phyloP scores from a whole-genome alignment of 306 rosid genomes.

The Phaseolus lunatus region DNA sequence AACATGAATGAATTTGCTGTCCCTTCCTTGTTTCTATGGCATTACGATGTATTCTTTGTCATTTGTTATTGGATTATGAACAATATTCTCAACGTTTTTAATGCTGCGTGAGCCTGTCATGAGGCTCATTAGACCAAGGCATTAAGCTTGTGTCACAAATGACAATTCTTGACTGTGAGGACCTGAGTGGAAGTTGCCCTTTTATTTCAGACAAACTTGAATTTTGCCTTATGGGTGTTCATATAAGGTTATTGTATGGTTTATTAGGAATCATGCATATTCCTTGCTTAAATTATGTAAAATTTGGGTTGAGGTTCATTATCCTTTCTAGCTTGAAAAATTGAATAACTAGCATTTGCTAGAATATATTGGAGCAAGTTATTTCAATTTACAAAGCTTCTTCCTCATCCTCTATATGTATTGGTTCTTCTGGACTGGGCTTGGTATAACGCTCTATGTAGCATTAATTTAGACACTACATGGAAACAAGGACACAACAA shows the following conservation, averaged over 20 bases:
- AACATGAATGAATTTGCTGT: constrained; percentile 5
- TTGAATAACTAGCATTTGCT: no score
- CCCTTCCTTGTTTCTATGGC: neutral
- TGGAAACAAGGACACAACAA: no score
- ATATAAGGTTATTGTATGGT: neutral
- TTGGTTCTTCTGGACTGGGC: no score
- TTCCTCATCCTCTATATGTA: no score
- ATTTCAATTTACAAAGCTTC: no score
- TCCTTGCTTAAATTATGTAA: neutral
- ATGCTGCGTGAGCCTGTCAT: neutral
- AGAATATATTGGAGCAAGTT: no score
- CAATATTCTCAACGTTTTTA: neutral
- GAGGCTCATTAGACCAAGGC: neutral
- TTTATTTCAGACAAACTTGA: neutral
- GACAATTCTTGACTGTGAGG: neutral
- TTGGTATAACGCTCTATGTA: no score
- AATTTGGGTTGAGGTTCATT: neutral
- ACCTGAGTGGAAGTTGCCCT: neutral
- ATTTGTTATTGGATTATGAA: constrained; percentile 4
- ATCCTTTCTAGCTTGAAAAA: no score
- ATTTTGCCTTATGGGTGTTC: neutral
- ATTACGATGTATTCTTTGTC: neutral
- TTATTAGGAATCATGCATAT: no score
- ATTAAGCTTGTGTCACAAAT: neutral
- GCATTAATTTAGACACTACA: no score